phyloP scores from a whole-genome alignment of 371 early-diverging fungal genomes.

The Rhizopus microsporus region DNA sequence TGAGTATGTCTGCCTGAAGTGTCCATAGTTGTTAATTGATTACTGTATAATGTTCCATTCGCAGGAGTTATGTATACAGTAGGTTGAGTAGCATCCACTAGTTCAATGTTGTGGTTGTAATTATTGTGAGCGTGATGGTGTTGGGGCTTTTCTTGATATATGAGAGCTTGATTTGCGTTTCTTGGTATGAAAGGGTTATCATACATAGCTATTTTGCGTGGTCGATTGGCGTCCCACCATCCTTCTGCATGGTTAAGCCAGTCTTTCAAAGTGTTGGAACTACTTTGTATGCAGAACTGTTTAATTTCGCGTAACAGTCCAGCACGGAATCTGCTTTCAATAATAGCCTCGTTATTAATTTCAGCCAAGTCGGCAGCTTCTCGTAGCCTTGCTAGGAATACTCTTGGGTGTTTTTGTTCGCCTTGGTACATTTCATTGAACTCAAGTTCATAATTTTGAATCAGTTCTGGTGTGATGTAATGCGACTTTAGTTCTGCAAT shows the following conservation, averaged over 20 bases:
- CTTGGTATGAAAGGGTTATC: constrained; percentile 1
- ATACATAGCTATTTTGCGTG: background rate
- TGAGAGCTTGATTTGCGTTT: background rate
- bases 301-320: background rate
- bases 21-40: too few species aligned
- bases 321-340: constrained; percentile 5
- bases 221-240: constrained; percentile 2
- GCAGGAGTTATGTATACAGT: too few species aligned
- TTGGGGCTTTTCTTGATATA: background rate
- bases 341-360: background rate
- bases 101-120: background rate
- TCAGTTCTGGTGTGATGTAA: constrained; percentile 4
- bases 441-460: background rate
- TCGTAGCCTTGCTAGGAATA: constrained; percentile 2
- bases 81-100: background rate
- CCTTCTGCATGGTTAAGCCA: background rate
- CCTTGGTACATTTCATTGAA: constrained; percentile 5
- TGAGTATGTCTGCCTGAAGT: too few species aligned
- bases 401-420: background rate
- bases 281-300: background rate
- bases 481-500: constrained; percentile 1
- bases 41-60: too few species aligned
- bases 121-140: background rate
- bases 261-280: background rate
- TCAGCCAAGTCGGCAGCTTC: constrained; percentile 13